A percentile compares a stretch with the other conserved stretches of the same genome.
Evolutionary conservation across 768 basidiomycete species (phyloP).

Genomic region (Leccinellum rugosiceps): DNA sequence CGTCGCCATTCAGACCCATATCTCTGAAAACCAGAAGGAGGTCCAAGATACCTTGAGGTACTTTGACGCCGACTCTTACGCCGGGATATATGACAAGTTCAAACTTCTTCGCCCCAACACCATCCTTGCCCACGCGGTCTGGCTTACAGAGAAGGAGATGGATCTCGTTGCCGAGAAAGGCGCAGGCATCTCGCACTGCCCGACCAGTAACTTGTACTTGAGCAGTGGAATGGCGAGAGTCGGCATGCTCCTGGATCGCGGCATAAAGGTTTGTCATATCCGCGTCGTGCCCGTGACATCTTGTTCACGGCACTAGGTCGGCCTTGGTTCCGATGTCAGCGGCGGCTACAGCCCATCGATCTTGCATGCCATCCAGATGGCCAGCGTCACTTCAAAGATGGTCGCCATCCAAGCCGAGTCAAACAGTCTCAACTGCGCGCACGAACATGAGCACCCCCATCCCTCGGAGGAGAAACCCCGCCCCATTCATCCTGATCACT

Average conservation of each 20-base stretch:
- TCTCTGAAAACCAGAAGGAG: constrained; percentile 81
- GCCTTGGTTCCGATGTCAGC: constrained; percentile 90
- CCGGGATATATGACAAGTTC: constrained; percentile 77
- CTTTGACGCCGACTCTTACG: constrained; percentile 71
- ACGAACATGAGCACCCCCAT: neutral
- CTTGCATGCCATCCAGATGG: constrained; percentile 67
- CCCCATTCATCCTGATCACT: neutral
- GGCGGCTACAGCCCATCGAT: constrained; percentile 87
- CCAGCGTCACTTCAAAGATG: constrained; percentile 80
- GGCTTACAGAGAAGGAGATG: constrained; percentile 72
- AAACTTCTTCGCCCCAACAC: constrained; percentile 77
- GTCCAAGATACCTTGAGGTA: constrained; percentile 59
- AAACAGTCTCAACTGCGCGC: neutral
- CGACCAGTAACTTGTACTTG: constrained; percentile 90
- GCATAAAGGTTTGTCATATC: constrained; percentile 66
- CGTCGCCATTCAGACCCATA: constrained; percentile 88
- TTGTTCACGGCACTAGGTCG: constrained; percentile 52
- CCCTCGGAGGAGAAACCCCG: neutral
- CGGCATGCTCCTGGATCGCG: constrained; percentile 73
- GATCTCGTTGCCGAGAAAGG: constrained; percentile 58
- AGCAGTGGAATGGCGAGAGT: constrained; percentile 82
- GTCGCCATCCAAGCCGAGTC: constrained; percentile 45
- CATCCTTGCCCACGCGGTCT: constrained; percentile 84
- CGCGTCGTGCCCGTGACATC: constrained; percentile 6
- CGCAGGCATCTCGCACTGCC: constrained; percentile 89